Conservation (phyloP, 371 early-diverging fungal genomes). For the Apophysomyces sp. region DNA sequence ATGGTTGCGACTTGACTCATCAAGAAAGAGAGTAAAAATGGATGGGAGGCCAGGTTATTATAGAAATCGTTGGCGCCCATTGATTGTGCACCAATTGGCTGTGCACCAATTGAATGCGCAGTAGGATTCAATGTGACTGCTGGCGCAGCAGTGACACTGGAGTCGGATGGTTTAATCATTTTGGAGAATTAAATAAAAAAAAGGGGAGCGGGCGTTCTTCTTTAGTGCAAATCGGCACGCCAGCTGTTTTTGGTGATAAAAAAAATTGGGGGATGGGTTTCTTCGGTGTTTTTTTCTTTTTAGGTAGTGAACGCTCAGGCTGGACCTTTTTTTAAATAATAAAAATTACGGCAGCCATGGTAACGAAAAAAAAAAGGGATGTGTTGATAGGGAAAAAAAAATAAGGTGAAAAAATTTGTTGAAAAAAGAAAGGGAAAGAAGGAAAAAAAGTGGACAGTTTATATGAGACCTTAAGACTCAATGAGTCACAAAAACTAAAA, state of each 20-base stretch:
- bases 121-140: conserved; percentile 4
- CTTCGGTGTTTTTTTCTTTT: not conserved
- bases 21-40: conserved; percentile 14
- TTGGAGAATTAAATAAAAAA: not conserved
- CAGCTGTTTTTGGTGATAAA: not conserved
- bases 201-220: not conserved
- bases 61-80: conserved; percentile 21
- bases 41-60: conserved; percentile 4
- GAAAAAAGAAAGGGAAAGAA: not conserved
- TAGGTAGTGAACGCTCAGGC: not conserved
- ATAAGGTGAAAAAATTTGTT: not conserved
- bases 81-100: conserved; percentile 4
- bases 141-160: not conserved
- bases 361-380: not conserved
- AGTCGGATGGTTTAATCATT: not conserved
- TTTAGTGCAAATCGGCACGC: not conserved
- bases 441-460: not conserved
- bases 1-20: conserved; percentile 14
- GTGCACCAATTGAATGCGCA: conserved; percentile 13
- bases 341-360: not conserved
- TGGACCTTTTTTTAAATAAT: not conserved
- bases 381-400: not conserved
- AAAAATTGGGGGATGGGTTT: not conserved
- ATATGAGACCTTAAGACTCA: not conserved
- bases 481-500: conserved; percentile 1